Evolutionary conservation across 2,329 filamentous ascomycete genomes (phyloP).

Genomic region (Colletotrichum godetiae): DNA sequence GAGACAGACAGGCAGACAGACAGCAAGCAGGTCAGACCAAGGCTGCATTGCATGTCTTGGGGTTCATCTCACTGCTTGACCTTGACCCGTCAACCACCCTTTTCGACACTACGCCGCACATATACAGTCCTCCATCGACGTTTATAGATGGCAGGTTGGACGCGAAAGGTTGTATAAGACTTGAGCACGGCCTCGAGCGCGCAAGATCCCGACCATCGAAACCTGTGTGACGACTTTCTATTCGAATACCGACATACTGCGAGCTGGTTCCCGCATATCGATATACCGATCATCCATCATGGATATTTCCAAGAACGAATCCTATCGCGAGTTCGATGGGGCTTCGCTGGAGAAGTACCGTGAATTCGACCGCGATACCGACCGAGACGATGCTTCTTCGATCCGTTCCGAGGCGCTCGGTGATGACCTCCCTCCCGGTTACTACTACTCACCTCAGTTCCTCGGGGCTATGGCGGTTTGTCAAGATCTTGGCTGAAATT

Average conservation of each 20-base stretch:
- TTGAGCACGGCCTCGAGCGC: conserved; percentile 13
- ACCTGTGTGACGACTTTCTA: no score
- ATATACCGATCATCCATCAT: conserved; percentile 22
- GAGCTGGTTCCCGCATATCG: conserved; percentile 22
- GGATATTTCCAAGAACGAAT: conserved; percentile 38
- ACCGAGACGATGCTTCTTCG: conserved; percentile 44
- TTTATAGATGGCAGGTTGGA: not conserved
- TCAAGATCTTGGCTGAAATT: not conserved
- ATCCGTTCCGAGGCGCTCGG: conserved; percentile 48
- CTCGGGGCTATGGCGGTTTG: conserved; percentile 46
- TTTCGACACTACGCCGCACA: not conserved
- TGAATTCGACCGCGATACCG: conserved; percentile 31
- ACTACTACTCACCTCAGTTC: conserved; percentile 49
- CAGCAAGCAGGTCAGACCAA: not conserved
- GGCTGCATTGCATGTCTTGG: not conserved
- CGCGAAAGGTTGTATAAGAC: conserved; percentile 6
- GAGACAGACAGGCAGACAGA: no score
- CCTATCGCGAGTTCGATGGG: conserved; percentile 25
- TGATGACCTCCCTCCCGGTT: conserved; percentile 48
- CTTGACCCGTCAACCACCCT: not conserved
- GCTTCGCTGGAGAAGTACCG: conserved; percentile 20
- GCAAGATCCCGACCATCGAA: not conserved
- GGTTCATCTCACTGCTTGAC: conserved; percentile 23
- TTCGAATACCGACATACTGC: not conserved
- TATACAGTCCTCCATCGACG: not conserved